Conservation (phyloP, 2,329 filamentous ascomycete species). For the Ophiostoma fasciatum region DNA sequence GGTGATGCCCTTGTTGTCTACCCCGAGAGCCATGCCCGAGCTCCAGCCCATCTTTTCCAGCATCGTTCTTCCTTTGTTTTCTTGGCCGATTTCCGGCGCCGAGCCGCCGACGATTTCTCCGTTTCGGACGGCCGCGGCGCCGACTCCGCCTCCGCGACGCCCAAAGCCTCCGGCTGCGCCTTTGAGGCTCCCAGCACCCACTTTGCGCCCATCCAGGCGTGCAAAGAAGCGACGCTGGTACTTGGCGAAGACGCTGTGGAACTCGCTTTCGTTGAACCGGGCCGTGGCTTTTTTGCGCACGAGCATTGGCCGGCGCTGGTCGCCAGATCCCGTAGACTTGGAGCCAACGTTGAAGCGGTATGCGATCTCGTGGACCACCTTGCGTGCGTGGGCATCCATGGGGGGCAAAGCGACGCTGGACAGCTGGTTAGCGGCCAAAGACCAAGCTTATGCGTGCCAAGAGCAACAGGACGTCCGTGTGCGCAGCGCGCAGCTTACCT, state of each 20-base stretch:
- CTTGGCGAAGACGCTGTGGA: slow-evolving; percentile 31
- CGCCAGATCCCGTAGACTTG: slow-evolving; percentile 63
- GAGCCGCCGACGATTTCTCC: slow-evolving; percentile 78
- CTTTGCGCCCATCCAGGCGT: slow-evolving; percentile 26
- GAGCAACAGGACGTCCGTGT: too few species aligned
- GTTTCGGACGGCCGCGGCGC: slow-evolving; percentile 51
- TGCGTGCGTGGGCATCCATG: slow-evolving; percentile 66
- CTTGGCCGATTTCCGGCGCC: slow-evolving; percentile 67
- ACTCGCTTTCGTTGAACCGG: slow-evolving; percentile 41
- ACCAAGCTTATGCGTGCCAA: too few species aligned
- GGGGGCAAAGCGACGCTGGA: slow-evolving; percentile 60
- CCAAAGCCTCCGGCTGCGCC: slow-evolving; percentile 10
- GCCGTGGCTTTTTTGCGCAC: slow-evolving; percentile 57
- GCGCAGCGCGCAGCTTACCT: too few species aligned
- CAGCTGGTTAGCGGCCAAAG: too few species aligned
- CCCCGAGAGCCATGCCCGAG: slow-evolving; percentile 67
- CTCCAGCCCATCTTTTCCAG: slow-evolving; percentile 97
- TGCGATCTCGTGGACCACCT: slow-evolving; percentile 66
- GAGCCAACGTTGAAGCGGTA: slow-evolving; percentile 65
- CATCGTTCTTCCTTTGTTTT: slow-evolving; percentile 75
- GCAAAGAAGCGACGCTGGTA: slow-evolving; percentile 40
- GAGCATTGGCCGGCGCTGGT: slow-evolving; percentile 60
- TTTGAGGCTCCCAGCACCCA: slow-evolving; percentile 10
- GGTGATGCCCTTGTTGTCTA: slow-evolving; percentile 76
- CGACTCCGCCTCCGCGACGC: slow-evolving; percentile 19